These are phyloP conservation scores for Russula lepida DNA, from an alignment of 768 basidiomycete species.

Conservation along the genomic window DNA sequence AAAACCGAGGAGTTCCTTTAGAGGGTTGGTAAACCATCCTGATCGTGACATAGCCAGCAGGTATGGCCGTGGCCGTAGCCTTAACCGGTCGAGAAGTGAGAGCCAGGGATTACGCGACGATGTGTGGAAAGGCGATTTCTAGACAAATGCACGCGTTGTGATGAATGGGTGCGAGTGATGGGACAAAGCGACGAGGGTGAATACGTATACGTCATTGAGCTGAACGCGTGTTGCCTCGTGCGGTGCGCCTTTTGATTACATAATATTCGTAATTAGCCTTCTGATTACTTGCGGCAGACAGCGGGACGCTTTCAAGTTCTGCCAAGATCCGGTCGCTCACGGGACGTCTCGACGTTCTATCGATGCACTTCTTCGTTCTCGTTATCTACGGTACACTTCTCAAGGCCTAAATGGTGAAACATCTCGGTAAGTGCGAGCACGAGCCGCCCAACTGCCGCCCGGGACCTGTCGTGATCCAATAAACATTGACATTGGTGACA, in stretches of 20 bases:
- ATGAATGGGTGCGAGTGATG: neutral
- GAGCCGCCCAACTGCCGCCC: neutral
- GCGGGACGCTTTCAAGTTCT: neutral
- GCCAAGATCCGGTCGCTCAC: neutral
- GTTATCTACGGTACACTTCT: neutral
- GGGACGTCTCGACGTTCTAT: neutral
- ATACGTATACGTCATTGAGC: neutral
- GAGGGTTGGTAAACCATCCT: slow-evolving; percentile 77
- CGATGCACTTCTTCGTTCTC: neutral
- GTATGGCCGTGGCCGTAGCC: neutral
- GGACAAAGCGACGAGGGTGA: neutral
- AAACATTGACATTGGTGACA: neutral
- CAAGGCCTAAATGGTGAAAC: neutral
- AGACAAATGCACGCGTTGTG: neutral
- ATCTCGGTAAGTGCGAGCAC: neutral
- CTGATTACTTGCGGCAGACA: neutral
- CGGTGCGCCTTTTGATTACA: neutral
- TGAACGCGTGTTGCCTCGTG: neutral
- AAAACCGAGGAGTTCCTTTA: slow-evolving; percentile 74
- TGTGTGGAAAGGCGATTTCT: neutral
- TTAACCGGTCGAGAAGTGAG: neutral
- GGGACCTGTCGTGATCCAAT: neutral
- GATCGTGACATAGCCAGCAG: slow-evolving; percentile 14
- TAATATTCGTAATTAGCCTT: neutral
- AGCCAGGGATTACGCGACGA: neutral